Percentiles rank a stretch among this genome's conserved stretches.
phyloP scores from a whole-genome alignment of 352 stramenopile species.

The Globisporangium yorkense region DNA sequence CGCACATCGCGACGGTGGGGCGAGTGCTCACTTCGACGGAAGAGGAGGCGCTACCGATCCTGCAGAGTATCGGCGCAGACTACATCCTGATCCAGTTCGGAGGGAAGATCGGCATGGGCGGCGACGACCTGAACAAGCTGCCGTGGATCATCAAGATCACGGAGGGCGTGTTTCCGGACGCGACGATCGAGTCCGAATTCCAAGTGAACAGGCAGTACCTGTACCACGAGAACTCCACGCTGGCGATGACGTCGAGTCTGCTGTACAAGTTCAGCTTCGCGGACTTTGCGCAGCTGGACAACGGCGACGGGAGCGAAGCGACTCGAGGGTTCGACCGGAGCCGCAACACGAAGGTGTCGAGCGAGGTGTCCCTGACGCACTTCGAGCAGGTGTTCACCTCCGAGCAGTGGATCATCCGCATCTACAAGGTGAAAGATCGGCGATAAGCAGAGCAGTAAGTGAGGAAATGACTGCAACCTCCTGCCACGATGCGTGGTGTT shows the following conservation, averaged over 20 bases:
- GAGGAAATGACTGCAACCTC: neutral
- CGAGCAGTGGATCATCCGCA: constrained; percentile 91
- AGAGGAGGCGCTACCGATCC: constrained; percentile 61
- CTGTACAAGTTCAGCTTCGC: constrained; percentile 92
- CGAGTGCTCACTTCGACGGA: constrained; percentile 69
- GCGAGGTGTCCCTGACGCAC: constrained; percentile 69
- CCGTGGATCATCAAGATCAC: constrained; percentile 92
- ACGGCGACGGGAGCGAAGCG: constrained; percentile 14
- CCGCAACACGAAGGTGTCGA: constrained; percentile 46
- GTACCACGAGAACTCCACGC: constrained; percentile 62
- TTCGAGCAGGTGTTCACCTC: constrained; percentile 91
- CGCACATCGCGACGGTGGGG: constrained; percentile 93
- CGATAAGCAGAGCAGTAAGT: neutral
- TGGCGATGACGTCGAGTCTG: constrained; percentile 81
- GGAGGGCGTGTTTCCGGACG: constrained; percentile 77
- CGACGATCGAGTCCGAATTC: constrained; percentile 82
- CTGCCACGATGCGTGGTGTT: neutral
- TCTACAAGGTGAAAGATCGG: constrained; percentile 67
- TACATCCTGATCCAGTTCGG: constrained; percentile 81
- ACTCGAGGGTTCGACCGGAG: constrained; percentile 67
- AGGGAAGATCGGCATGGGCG: constrained; percentile 53
- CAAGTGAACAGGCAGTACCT: constrained; percentile 64
- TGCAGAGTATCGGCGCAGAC: constrained; percentile 71
- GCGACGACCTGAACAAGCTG: constrained; percentile 93
- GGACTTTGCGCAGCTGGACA: constrained; percentile 52